Conservation (phyloP, 2,329 filamentous ascomycete species). For the Elsinoe necatrix region DNA sequence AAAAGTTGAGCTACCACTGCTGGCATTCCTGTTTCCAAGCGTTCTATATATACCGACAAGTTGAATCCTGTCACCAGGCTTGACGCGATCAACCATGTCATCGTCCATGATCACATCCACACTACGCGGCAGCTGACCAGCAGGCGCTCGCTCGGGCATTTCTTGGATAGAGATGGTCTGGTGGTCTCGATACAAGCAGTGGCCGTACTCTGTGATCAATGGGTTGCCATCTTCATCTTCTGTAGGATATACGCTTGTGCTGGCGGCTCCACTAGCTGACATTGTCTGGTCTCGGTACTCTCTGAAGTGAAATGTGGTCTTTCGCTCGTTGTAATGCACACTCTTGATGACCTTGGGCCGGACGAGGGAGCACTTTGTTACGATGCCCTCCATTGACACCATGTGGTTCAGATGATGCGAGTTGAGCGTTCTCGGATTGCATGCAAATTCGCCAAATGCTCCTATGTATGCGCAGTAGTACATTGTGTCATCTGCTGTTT, state of each 20-base stretch:
- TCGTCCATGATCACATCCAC: conserved; percentile 97
- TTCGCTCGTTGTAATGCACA: conserved; percentile 87
- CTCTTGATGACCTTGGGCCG: conserved; percentile 97
- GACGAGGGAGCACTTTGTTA: conserved; percentile 91
- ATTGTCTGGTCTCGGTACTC: conserved; percentile 97
- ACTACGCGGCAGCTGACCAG: conserved; percentile 86
- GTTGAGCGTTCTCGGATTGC: conserved; percentile 86
- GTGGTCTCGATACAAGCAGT: conserved; percentile 91
- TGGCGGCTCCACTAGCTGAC: conserved; percentile 77
- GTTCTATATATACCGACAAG: conserved; percentile 94
- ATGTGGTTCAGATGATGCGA: conserved; percentile 89
- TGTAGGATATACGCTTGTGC: conserved; percentile 85
- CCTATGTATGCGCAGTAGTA: conserved; percentile 98
- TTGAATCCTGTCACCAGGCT: conserved; percentile 92
- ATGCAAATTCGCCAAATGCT: conserved; percentile 88
- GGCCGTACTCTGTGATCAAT: conserved; percentile 88
- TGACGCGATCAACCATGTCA: conserved; percentile 87
- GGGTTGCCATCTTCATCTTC: conserved; percentile 91
- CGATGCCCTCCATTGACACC: conserved; percentile 95
- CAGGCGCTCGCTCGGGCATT: conserved; percentile 94
- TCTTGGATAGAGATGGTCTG: conserved; percentile 98
- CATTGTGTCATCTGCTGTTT: conserved; percentile 65
- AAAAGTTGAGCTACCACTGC: conserved; percentile 84
- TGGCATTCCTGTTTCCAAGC: conserved; percentile 86
- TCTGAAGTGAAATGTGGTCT: conserved; percentile 76